phyloP scores from a whole-genome alignment of 768 basidiomycete genomes.

The Kwoniella mangroviensis region DNA sequence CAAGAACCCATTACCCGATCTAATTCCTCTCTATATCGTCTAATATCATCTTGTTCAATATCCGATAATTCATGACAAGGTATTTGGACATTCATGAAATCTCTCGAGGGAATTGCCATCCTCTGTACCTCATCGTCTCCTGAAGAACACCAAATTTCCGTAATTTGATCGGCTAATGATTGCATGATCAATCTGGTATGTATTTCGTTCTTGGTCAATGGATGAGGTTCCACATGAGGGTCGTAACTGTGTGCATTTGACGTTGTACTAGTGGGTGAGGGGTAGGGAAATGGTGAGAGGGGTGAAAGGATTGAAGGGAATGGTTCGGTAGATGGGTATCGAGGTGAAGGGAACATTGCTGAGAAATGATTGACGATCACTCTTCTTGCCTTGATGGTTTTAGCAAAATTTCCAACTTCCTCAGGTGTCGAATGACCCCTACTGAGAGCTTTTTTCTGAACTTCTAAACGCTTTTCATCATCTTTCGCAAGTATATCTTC shows the following conservation, averaged over 20 bases:
- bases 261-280: slow-evolving; percentile 22
- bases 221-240: slow-evolving; percentile 27
- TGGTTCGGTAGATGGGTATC: slow-evolving; percentile 43
- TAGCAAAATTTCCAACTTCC: slow-evolving; percentile 53
- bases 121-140: background rate
- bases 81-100: slow-evolving; percentile 51
- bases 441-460: slow-evolving; percentile 44
- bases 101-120: slow-evolving; percentile 45
- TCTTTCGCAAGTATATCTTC: slow-evolving; percentile 31
- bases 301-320: slow-evolving; percentile 48
- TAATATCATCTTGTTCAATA: slow-evolving; percentile 33
- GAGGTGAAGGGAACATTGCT: slow-evolving; percentile 55
- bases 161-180: slow-evolving; percentile 50
- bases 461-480: slow-evolving; percentile 28
- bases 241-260: slow-evolving; percentile 18
- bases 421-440: slow-evolving; percentile 55
- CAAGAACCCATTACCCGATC: slow-evolving; percentile 30
- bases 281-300: slow-evolving; percentile 41
- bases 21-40: slow-evolving; percentile 16
- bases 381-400: slow-evolving; percentile 41
- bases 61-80: slow-evolving; percentile 48
- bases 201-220: slow-evolving; percentile 44
- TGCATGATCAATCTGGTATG: slow-evolving; percentile 52
- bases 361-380: slow-evolving; percentile 57
- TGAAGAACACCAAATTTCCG: slow-evolving; percentile 34